A percentile compares a stretch with the other conserved stretches of the same genome.
Conservation (phyloP, 2,329 filamentous ascomycete species). For the Colletotrichum truncatum region DNA sequence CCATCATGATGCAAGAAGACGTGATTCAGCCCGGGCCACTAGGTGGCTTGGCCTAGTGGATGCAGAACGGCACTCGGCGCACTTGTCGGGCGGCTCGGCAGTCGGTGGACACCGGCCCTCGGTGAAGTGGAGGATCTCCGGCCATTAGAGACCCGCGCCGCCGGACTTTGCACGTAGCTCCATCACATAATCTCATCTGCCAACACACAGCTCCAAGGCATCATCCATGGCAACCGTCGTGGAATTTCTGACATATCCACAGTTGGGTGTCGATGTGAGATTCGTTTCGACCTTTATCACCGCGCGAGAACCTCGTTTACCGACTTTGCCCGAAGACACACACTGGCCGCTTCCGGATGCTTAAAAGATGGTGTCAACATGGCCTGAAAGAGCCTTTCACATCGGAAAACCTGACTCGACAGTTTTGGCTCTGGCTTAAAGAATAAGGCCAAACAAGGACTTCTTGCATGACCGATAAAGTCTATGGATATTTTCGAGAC, state of each 20-base stretch:
- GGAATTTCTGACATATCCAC: constrained; percentile 14
- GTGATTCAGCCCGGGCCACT: constrained; percentile 26
- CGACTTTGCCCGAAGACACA: background rate
- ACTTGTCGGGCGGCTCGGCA: constrained; percentile 23
- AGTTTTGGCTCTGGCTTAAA: background rate
- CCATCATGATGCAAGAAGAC: constrained; percentile 29
- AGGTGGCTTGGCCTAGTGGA: constrained; percentile 18
- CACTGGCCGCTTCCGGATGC: constrained; percentile 5
- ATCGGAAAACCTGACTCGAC: background rate
- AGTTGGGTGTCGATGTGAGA: constrained; percentile 10
- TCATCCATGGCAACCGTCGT: constrained; percentile 10
- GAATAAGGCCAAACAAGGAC: background rate
- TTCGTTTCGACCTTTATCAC: constrained; percentile 14
- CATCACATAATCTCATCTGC: constrained; percentile 6
- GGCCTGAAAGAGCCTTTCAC: background rate
- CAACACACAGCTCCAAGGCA: constrained; percentile 2
- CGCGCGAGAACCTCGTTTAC: constrained; percentile 5
- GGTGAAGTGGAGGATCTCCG: background rate
- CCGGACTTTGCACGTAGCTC: constrained; percentile 4
- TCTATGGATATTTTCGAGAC: background rate
- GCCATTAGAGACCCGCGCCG: background rate
- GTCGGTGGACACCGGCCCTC: constrained; percentile 23
- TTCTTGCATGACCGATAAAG: background rate
- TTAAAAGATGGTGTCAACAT: background rate
- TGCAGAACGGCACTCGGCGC: constrained; percentile 18